Evolutionary conservation across 2,329 filamentous ascomycete species (phyloP).

Genomic region (Penicillium griseofulvum): DNA sequence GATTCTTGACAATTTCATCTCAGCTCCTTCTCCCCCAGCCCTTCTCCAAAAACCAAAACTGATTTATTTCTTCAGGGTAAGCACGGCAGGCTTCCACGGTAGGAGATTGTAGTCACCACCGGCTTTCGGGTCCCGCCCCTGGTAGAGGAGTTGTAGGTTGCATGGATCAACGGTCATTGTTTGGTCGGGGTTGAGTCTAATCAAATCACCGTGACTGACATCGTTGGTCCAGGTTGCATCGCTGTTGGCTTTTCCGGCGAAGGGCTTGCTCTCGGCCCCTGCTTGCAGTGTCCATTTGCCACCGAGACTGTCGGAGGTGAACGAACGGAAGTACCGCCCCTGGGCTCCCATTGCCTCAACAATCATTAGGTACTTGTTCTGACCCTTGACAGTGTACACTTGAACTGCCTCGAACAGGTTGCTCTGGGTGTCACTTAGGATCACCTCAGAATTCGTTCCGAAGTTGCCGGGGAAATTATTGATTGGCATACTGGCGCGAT

Average conservation of each 20-base stretch:
- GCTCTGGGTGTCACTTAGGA: slow-evolving; percentile 54
- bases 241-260: slow-evolving; percentile 64
- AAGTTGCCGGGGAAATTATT: slow-evolving; percentile 62
- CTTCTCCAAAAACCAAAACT: not conserved
- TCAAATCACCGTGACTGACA: slow-evolving; percentile 63
- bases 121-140: slow-evolving; percentile 51
- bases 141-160: slow-evolving; percentile 64
- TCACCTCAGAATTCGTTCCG: slow-evolving; percentile 49
- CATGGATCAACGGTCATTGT: slow-evolving; percentile 63
- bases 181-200: slow-evolving; percentile 58
- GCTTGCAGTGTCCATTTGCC: slow-evolving; percentile 61
- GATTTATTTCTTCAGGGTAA: slow-evolving; percentile 44
- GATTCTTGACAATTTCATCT: not conserved
- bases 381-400: slow-evolving; percentile 59
- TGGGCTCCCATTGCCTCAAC: slow-evolving; percentile 59
- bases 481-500: slow-evolving; percentile 62
- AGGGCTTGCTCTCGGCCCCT: slow-evolving; percentile 54
- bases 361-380: slow-evolving; percentile 63
- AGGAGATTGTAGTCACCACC: slow-evolving; percentile 50
- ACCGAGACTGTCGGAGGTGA: slow-evolving; percentile 56
- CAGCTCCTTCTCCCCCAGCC: not conserved
- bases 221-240: slow-evolving; percentile 65
- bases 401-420: slow-evolving; percentile 66
- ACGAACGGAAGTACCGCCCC: slow-evolving; percentile 66
- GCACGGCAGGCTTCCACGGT: slow-evolving; percentile 56